phyloP scores from a whole-genome alignment of 202 grass and related monocot genomes.

The Setaria italica region DNA sequence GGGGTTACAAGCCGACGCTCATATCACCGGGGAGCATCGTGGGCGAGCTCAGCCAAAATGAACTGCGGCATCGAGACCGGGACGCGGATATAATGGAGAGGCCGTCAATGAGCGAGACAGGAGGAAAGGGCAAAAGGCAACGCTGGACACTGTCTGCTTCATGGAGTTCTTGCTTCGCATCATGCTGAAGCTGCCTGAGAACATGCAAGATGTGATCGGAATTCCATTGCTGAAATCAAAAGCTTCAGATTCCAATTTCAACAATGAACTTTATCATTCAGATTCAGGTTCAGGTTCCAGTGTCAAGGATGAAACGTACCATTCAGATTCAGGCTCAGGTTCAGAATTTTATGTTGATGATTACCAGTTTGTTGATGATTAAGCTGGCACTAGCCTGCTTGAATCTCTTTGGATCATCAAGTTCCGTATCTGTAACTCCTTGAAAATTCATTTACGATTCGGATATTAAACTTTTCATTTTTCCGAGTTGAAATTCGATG shows the following conservation, averaged over 20 bases:
- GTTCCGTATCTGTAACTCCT: not conserved
- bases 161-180: conserved; percentile 17
- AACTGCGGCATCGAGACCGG: not conserved
- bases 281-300: too few relatives aligned
- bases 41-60: not conserved
- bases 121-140: conserved; percentile 1
- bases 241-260: not conserved
- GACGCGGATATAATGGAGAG: not conserved
- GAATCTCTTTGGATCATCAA: not conserved
- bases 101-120: not conserved
- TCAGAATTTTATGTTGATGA: too few relatives aligned
- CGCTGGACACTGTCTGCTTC: conserved; percentile 1
- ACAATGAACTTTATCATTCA: not conserved
- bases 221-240: not conserved
- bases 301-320: too few relatives aligned
- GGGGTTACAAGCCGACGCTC: not conserved
- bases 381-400: too few relatives aligned
- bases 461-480: too few relatives aligned
- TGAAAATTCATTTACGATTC: too few relatives aligned
- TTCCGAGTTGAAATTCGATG: not conserved
- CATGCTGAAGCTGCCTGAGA: not conserved
- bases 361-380: too few relatives aligned
- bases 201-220: not conserved
- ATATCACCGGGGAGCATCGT: conserved; percentile 3
- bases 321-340: not conserved